A percentile compares a stretch with the other conserved stretches of the same genome.
These are phyloP conservation scores for Piromyces finnis DNA, from an alignment of 192 early-diverging fungal species.

Conservation along the genomic window DNA sequence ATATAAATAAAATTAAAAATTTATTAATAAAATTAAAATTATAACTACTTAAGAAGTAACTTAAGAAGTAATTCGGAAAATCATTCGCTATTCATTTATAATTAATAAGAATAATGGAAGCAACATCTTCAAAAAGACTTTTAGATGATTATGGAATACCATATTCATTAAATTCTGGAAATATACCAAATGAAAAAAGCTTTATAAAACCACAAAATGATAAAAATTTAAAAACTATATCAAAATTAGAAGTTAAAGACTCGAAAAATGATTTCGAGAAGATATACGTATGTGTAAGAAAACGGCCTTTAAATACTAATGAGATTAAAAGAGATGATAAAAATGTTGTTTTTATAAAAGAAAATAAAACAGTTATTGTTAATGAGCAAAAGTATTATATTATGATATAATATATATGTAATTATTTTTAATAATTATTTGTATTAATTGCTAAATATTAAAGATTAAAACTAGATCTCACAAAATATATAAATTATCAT, in stretches of 20 bases:
- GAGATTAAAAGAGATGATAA: conserved; percentile 63
- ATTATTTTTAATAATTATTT: no score
- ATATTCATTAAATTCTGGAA: neutral
- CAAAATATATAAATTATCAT: conserved; percentile 86
- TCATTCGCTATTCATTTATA: no score
- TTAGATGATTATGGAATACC: neutral
- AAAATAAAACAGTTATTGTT: conserved; percentile 54
- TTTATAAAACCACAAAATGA: neutral
- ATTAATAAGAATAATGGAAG: neutral
- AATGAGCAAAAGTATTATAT: conserved; percentile 68
- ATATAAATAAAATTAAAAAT: no score
- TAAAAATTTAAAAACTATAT: neutral
- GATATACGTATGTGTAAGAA: conserved; percentile 93
- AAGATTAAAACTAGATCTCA: conserved; percentile 79
- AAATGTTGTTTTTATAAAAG: conserved; percentile 54
- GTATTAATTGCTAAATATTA: no score
- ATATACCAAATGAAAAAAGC: neutral
- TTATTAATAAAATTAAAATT: no score
- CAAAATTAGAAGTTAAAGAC: neutral
- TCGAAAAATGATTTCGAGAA: conserved; percentile 25
- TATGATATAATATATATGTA: no score
- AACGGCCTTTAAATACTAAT: conserved; percentile 78
- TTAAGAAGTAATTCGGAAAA: no score
- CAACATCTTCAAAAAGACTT: neutral
- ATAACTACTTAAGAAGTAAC: no score